These are phyloP conservation scores for Diutina rugosa DNA, from an alignment of 1,139 yeast species.

Conservation along the genomic window DNA sequence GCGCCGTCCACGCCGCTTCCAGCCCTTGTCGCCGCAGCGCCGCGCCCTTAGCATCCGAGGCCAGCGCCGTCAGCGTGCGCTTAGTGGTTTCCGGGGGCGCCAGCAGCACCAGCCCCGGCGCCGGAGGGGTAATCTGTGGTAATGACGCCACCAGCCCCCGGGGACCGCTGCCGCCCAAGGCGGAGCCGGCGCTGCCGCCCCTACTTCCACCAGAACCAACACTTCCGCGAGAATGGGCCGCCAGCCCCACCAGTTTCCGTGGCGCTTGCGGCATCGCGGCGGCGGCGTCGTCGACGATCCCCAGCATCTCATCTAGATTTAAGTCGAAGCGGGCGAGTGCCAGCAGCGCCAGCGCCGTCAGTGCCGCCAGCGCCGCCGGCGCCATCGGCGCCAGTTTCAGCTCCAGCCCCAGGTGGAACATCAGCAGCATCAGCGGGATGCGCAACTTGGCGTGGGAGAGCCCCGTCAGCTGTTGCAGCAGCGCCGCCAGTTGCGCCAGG, in stretches of 20 bases:
- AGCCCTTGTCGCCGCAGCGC: not conserved
- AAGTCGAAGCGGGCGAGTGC: constrained; percentile 25
- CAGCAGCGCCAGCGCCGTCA: constrained; percentile 8
- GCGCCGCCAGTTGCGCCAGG: not conserved
- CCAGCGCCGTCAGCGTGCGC: not conserved
- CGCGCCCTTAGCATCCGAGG: not conserved
- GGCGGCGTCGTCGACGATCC: constrained; percentile 26
- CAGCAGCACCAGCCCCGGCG: not conserved
- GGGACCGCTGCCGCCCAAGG: not conserved
- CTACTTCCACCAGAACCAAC: not conserved
- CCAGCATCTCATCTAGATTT: constrained; percentile 38
- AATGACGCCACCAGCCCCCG: not conserved
- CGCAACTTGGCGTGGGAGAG: constrained; percentile 13
- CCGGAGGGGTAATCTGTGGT: not conserved
- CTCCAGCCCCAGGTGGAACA: constrained; percentile 8
- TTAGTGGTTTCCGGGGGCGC: not conserved
- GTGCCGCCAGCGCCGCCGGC: not conserved
- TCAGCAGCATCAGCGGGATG: constrained; percentile 22
- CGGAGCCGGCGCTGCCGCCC: not conserved
- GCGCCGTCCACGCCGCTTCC: constrained; percentile 43
- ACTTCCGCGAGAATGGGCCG: not conserved
- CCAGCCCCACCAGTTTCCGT: not conserved
- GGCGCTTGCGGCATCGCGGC: not conserved
- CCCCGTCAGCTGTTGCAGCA: not conserved
- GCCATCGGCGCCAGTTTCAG: not conserved